A percentile compares a stretch with the other conserved stretches of the same genome.
These are phyloP conservation scores for Nothomitra cinnamomea DNA, from an alignment of 2,329 filamentous ascomycete species.

Conservation along the genomic window DNA sequence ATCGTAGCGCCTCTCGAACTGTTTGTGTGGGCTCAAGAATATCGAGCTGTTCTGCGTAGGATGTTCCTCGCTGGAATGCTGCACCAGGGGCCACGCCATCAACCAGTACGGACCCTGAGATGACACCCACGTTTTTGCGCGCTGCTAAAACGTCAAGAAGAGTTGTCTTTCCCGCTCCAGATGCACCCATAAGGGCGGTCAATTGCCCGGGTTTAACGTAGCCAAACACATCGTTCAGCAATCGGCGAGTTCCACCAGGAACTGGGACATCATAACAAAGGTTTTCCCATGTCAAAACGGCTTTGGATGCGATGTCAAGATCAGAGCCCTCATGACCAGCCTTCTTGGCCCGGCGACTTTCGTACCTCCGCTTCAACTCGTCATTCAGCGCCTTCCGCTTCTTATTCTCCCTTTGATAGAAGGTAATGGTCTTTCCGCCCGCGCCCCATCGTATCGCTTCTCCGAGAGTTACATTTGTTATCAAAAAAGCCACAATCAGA, in stretches of 20 bases:
- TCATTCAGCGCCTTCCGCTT: constrained; percentile 22
- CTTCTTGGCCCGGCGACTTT: constrained; percentile 16
- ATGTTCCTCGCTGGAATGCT: constrained; percentile 45
- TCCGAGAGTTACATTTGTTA: constrained; percentile 25
- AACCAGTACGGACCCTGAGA: constrained; percentile 44
- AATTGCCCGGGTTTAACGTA: constrained; percentile 32
- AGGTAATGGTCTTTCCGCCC: constrained; percentile 25
- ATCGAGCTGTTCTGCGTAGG: constrained; percentile 49
- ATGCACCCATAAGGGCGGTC: constrained; percentile 34
- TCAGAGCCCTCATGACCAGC: constrained; percentile 20
- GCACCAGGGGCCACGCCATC: constrained; percentile 40
- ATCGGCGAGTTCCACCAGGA: constrained; percentile 25
- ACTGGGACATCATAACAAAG: constrained; percentile 33
- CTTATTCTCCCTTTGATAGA: constrained; percentile 23
- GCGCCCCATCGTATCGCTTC: constrained; percentile 23
- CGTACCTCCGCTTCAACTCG: constrained; percentile 11
- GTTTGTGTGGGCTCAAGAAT: constrained; percentile 45
- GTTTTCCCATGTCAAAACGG: constrained; percentile 36
- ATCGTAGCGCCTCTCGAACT: constrained; percentile 48
- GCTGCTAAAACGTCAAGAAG: constrained; percentile 59
- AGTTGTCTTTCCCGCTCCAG: constrained; percentile 71
- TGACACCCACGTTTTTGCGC: constrained; percentile 47
- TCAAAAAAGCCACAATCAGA: constrained; percentile 59
- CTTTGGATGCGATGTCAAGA: constrained; percentile 35
- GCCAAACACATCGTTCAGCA: constrained; percentile 30